Evolutionary conservation across 768 basidiomycete genomes (phyloP), one percentile per base, ranked within the genome.

Genomic region (Leucocoprinus birnbaumii): DNA sequence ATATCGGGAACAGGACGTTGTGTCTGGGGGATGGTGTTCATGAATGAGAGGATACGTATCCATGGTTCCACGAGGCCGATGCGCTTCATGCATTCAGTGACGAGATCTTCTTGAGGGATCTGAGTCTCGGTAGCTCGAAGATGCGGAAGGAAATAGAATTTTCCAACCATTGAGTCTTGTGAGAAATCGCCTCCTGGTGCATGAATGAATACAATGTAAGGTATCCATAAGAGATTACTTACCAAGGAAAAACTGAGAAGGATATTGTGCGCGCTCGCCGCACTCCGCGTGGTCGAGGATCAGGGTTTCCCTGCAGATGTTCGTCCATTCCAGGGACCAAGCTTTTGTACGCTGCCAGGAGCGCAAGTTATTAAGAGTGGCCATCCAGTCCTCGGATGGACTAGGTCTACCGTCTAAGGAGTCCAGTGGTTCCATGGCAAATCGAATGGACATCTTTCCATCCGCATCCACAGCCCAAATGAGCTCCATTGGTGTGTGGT

Each of bases 191-290:
- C 55, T 3, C 60, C 60, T 61, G 42, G 27, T 38, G 38, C n/a
- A 6, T 14, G n/a, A 11, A 14, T n/a, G 4, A 38, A 11, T 11
- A 5, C 31, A 31, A 5, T 7, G 10, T 9, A 4, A 10, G 48
- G 14, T 42, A 41, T 40, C 21, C 19, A 35, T 43, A 5, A 58
- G 16, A 37, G 24, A 21, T 3, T 31, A 1, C 56, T 9, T 31
- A 61, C 60, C 60, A 16, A 61, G 42, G 55, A 59, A 61, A 38
- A 59, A 59, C 37, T 57, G 50, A 34, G 58, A 58, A 16, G 55
- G 47, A 35, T 55, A 55, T 10, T 55, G 26, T 14, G 47, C 54
- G 6, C 41, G 19, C 19, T 51, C 46, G 10, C 44, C 43, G 4
- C 38, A n/a, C 34, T 40, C 58, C 26, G 25, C 50, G 13, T 48